Base-by-base conservation (phyloP, 192 early-diverging fungal species). In the Entomortierella lignicola region DNA sequence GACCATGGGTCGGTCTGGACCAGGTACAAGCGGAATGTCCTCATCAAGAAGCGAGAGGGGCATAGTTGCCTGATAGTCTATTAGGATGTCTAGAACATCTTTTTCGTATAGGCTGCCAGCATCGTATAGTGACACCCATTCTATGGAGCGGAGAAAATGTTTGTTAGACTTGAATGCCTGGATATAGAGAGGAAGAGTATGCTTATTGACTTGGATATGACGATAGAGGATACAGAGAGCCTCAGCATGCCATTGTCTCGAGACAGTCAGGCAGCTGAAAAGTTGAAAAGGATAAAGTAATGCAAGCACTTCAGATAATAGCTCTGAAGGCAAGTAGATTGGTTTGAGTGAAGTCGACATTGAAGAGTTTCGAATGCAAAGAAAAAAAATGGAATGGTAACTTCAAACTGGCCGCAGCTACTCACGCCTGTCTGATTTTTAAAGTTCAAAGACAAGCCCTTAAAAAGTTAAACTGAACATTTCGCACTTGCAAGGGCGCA, bases 201-300 rank as follows among this genome's bases (percentile, higher is more conserved):
- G 41, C 26, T 44, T 42, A 23, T 23, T 60, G 59, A 44, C 21
- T 23, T 13, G 11, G 6, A 47, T 21, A 23, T 23, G 32, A 26
- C 61, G 15, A 23, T 63, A 63, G 27, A 63, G 61, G 47, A 51
- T 21, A n/a, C 25, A 26, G 8, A 63, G 2, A 44, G 47, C 30
- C 48, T 63, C 30, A 8, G 13, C 17, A 43, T 52, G 30, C 47
- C 61, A 51, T 8, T 30, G 25, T 4, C 30, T 3, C 0, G 30
- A 63, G n/a, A 63, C 61, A 10, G 44, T 31, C 30, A 63, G 43
- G 47, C 59, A 47, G 26, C 1, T 23, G 44, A 61, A 48, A 30
- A 18, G 56, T 21, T 37, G 34, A 13, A 61, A 48, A 31, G 39
- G 25, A 29, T n/a, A 26, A 37, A 26, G 27, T 12, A 18, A 23